Percentiles rank a stretch among this genome's conserved stretches.
phyloP scores from a whole-genome alignment of 2,329 filamentous ascomycete species.

The Fusarium phyllophilum region DNA sequence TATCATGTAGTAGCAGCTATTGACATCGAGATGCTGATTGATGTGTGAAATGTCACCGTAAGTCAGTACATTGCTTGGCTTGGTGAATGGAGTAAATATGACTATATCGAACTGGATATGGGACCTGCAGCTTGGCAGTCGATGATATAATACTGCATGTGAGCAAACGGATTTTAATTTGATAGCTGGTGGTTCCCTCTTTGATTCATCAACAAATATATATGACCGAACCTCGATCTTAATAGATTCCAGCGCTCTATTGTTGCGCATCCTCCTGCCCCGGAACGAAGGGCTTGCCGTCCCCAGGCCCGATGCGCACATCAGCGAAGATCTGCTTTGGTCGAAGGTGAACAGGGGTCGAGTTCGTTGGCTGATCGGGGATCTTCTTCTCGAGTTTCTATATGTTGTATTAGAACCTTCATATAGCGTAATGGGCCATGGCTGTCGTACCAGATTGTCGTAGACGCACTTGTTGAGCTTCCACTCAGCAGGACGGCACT shows the following conservation, averaged over 20 bases:
- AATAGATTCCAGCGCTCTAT: constrained; percentile 40
- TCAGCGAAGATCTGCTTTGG: constrained; percentile 71
- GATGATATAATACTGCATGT: background rate
- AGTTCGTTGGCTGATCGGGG: constrained; percentile 75
- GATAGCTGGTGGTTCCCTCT: constrained; percentile 36
- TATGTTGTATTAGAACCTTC: constrained; percentile 12
- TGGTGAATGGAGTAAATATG: background rate
- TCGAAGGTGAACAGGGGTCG: constrained; percentile 79
- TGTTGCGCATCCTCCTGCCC: constrained; percentile 51
- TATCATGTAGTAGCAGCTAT: background rate
- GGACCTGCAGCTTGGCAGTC: background rate
- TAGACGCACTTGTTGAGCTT: constrained; percentile 95
- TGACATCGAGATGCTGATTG: background rate
- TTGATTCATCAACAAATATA: constrained; percentile 48
- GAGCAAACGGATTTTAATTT: constrained; percentile 19
- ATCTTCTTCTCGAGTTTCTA: constrained; percentile 86
- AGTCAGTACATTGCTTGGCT: background rate
- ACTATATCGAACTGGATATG: background rate
- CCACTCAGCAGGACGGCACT: constrained; percentile 89
- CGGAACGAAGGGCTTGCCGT: constrained; percentile 56
- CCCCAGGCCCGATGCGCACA: constrained; percentile 55
- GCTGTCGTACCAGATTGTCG: constrained; percentile 82
- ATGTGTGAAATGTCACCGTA: background rate
- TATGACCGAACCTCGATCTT: constrained; percentile 41
- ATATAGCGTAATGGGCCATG: background rate